Evolutionary conservation across 106 monocot species (phyloP), one percentile per base, ranked within the genome.

Genomic region (Ottelia alismoides): DNA sequence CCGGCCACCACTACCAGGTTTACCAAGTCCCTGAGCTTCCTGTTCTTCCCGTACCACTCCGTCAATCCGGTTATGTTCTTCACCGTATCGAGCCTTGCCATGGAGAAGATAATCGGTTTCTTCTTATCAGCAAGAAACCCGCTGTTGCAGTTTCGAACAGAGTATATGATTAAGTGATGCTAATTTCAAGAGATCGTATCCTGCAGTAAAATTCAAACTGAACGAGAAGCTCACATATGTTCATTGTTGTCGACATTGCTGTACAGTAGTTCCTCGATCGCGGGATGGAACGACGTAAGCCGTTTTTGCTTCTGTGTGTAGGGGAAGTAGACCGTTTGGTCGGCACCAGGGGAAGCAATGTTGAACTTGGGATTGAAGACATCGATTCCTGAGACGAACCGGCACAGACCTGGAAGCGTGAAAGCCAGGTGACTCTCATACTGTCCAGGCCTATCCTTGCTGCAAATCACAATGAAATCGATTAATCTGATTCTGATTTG

Each of bases 71-170:
- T 82, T 47, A 96, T 85, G 71, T 96, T 96, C 81, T 96, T 96
- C 68, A 96, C 84, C 0, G 75, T 81, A 60, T 96, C 94, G 0
- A 96, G 84, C 64, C 94, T 84, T 27, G 94, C 88, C 94, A 96
- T 96, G 2, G 94, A 96, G 71, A 96, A 96, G 52, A 96, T 76
- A 60, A 96, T 82, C 6, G 94, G 94, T 55, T 89, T 96, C 51
- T 68, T 79, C 63, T 61, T 81, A 56, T 96, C 85, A 16, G 58
- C 64, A 0, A 96, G 78, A 53, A 48, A 69, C 28, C 94, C 85
- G 52, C 88, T 96, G 78, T 58, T 58, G 31, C 24, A 30, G 25
- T 57, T 53, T 25, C 28, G 16, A 43, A 16, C 6, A 6, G 16
- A 43, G 16, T 16, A 43, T 43, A n/a, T n/a, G n/a, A n/a, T n/a